A percentile compares a stretch with the other conserved stretches of the same genome.
phyloP scores from a whole-genome alignment of 371 early-diverging fungal species.

The Mucor piriformis region DNA sequence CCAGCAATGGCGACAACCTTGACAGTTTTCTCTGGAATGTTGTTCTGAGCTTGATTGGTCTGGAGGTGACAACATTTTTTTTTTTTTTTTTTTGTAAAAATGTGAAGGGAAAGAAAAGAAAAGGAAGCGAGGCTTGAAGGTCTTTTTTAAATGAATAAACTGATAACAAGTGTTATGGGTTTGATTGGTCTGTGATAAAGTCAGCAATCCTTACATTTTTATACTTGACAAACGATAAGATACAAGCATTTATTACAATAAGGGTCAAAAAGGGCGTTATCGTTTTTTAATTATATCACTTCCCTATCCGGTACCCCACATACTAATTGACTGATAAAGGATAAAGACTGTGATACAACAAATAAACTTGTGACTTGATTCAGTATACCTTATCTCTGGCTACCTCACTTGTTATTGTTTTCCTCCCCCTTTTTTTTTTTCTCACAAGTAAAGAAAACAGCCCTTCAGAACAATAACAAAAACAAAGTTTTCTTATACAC shows the following conservation, averaged over 20 bases:
- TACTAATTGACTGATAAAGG: slow-evolving; percentile 13
- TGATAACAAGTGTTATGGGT: too few species aligned
- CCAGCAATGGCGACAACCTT: slow-evolving; percentile 23
- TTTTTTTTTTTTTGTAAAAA: not conserved
- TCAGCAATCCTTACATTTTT: not conserved
- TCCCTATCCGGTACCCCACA: slow-evolving; percentile 12
- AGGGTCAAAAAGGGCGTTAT: not conserved
- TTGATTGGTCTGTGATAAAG: not conserved
- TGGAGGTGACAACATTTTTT: not conserved
- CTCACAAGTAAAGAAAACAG: too few species aligned
- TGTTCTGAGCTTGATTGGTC: not conserved
- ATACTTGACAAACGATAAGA: not conserved
- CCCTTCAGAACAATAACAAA: not conserved
- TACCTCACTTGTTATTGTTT: not conserved
- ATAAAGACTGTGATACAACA: slow-evolving; percentile 5
- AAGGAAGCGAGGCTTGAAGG: not conserved
- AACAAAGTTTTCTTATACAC: not conserved
- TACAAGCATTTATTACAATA: not conserved
- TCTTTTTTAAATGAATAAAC: not conserved
- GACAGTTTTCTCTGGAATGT: slow-evolving; percentile 9
- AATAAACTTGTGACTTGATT: slow-evolving; percentile 11
- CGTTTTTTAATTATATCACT: not conserved
- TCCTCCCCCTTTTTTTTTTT: not conserved
- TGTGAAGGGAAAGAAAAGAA: not conserved
- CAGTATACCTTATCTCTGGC: slow-evolving; percentile 5